These are phyloP conservation scores for Litchi chinensis DNA, from an alignment of 345 rosid species.

Conservation along the genomic window DNA sequence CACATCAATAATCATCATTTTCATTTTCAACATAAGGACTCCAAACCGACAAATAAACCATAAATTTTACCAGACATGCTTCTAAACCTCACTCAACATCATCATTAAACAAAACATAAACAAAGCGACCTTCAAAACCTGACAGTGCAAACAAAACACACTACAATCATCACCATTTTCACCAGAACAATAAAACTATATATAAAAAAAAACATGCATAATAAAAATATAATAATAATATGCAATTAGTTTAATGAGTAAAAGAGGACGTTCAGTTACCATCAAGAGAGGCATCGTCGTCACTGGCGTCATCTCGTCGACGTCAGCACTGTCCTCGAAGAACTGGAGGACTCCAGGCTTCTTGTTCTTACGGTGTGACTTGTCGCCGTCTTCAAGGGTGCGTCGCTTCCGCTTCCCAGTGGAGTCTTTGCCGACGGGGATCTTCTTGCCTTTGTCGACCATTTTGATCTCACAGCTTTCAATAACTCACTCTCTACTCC, in stretches of 20 bases:
- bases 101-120: too few relatives aligned
- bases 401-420: constrained; percentile 33
- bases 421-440: neutral
- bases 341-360: constrained; percentile 60
- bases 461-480: constrained; percentile 6
- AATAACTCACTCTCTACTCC: neutral
- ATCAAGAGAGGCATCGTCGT: constrained; percentile 38
- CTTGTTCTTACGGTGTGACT: constrained; percentile 42
- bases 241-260: neutral
- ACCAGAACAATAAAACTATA: neutral
- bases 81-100: too few relatives aligned
- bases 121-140: too few relatives aligned
- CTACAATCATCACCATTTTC: neutral
- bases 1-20: too few relatives aligned
- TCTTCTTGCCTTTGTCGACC: constrained; percentile 21
- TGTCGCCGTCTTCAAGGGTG: constrained; percentile 35
- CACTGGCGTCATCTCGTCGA: too few relatives aligned
- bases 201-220: too few relatives aligned
- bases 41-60: too few relatives aligned
- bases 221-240: neutral
- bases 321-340: constrained; percentile 60
- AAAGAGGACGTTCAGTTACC: constrained; percentile 23
- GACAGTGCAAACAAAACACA: too few relatives aligned
- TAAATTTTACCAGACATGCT: too few relatives aligned
- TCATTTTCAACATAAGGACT: too few relatives aligned